Evolutionary conservation across 1,284 basidiomycete species (phyloP), one percentile per base, ranked within the genome.

Genomic region (Sanghuangporus weigelae): DNA sequence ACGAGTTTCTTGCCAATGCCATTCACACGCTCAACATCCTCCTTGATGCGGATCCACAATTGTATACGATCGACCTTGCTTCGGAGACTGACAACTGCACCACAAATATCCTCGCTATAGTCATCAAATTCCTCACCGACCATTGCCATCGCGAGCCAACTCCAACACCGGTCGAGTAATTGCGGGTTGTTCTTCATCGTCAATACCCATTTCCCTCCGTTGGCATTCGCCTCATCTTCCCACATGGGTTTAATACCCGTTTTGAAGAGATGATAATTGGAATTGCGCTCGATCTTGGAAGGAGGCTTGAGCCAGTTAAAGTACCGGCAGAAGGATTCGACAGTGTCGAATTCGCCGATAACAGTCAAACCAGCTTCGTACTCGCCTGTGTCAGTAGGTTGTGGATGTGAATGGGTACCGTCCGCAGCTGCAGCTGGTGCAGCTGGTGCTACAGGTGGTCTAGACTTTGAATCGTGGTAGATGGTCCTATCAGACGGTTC

Each of bases 231-330:
- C 26, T 86, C 85, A 73, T 97, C 95, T 76, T 97, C 95, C 95
- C 95, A 97, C 92, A 96, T 96, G 48, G 94, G 91, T 72, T 93
- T 94, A 77, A 92, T 92, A 40, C 90, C 90, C 35, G 85, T 81
- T 76, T 97, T 97, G 85, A 98, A 98, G 62, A 97, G 79, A 73
- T 97, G 95, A 72, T 96, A 96, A 76, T 95, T 96, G 44, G 90
- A 89, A 75, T 93, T 92, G 68, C 87, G 87, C 68, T 93, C 91
- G 44, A 97, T 84, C 69, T 86, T 85, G 55, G 92, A 94, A 1
- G 95, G 95, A 1, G 91, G 89, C 74, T 94, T 93, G 66, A 96
- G 84, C 86, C 95, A 96, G 76, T 96, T 95, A 79, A 96, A 92
- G 77, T 94, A 92, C n/a, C 91, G 84, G 72, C 93, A 95, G 79